These are phyloP conservation scores for Dothistroma septosporum DNA, from an alignment of 2,329 filamentous ascomycete species.

Conservation along the genomic window DNA sequence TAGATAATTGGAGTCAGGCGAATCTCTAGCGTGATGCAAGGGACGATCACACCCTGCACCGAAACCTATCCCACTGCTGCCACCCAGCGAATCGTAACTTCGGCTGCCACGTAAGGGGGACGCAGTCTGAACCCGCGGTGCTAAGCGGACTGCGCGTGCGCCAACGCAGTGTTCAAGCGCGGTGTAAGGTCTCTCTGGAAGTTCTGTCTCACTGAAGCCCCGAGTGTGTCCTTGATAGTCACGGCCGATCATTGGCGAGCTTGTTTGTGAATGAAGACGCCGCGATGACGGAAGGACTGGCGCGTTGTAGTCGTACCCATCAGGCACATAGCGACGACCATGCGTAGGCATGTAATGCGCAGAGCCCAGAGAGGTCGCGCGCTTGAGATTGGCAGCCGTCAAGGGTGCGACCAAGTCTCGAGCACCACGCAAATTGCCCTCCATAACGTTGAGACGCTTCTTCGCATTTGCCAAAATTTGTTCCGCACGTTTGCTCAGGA, in stretches of 20 bases:
- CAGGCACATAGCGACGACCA: slow-evolving; percentile 17
- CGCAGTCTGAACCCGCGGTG: slow-evolving; percentile 9
- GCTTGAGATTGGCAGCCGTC: slow-evolving; percentile 38
- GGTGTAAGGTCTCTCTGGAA: slow-evolving; percentile 37
- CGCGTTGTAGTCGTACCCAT: slow-evolving; percentile 20
- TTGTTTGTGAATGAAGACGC: slow-evolving; percentile 28
- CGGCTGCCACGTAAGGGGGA: slow-evolving; percentile 28
- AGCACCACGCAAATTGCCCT: slow-evolving; percentile 79
- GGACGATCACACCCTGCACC: slow-evolving; percentile 20
- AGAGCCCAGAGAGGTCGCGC: slow-evolving; percentile 34
- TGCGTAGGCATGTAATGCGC: slow-evolving; percentile 16
- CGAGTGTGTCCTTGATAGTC: slow-evolving; percentile 51
- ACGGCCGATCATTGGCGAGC: slow-evolving; percentile 29
- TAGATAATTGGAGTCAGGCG: slow-evolving; percentile 37
- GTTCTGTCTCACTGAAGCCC: slow-evolving; percentile 58
- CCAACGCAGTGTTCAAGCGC: slow-evolving; percentile 20
- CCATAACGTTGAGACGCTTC: slow-evolving; percentile 84
- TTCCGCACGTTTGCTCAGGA: slow-evolving; percentile 78
- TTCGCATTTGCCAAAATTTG: slow-evolving; percentile 92
- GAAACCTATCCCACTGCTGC: slow-evolving; percentile 10
- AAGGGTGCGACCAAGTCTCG: slow-evolving; percentile 45
- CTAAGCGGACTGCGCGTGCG: slow-evolving; percentile 4
- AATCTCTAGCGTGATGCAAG: slow-evolving; percentile 33
- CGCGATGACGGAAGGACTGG: slow-evolving; percentile 16
- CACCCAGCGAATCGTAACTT: slow-evolving; percentile 27